A percentile compares a stretch with the other conserved stretches of the same genome.
Conservation (phyloP, 805 yeast genomes). For the Candida tammaniensis region DNA sequence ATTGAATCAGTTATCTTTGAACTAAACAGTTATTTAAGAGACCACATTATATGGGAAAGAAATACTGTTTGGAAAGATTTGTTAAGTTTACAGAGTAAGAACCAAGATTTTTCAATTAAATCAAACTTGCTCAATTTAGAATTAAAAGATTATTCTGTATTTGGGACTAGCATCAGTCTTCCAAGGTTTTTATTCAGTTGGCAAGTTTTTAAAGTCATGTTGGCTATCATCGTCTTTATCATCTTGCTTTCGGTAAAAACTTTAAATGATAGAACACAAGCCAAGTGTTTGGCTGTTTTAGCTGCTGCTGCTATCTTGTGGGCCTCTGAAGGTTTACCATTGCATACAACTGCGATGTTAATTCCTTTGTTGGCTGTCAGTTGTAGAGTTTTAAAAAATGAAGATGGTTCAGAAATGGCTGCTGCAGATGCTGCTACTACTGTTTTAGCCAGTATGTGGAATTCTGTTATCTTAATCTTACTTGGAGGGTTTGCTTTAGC, state of each 20-base stretch:
- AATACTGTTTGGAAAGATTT: conserved; percentile 97
- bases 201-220: conserved; percentile 46
- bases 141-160: conserved; percentile 17
- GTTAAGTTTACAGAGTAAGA: conserved; percentile 59
- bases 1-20: conserved; percentile 43
- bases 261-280: conserved; percentile 61
- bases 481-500: conserved; percentile 56
- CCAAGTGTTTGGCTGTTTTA: conserved; percentile 67
- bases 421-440: conserved; percentile 42
- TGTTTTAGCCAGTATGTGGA: conserved; percentile 52
- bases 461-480: conserved; percentile 48
- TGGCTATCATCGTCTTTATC: conserved; percentile 52
- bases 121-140: conserved; percentile 18
- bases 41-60: conserved; percentile 95
- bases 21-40: conserved; percentile 61
- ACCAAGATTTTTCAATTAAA: conserved; percentile 26
- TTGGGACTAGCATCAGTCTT: conserved; percentile 20
- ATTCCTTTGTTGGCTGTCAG: conserved; percentile 80
- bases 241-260: conserved; percentile 54
- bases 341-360: conserved; percentile 82
- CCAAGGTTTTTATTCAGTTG: conserved; percentile 49
- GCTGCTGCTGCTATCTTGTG: conserved; percentile 52
- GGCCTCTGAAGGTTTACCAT: conserved; percentile 86
- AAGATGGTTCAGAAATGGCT: conserved; percentile 43
- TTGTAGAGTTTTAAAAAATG: conserved; percentile 63